A percentile compares a stretch with the other conserved stretches of the same genome.
phyloP scores from a whole-genome alignment of 495 filamentous ascomycete species.

The Penicilliopsis zonata region DNA sequence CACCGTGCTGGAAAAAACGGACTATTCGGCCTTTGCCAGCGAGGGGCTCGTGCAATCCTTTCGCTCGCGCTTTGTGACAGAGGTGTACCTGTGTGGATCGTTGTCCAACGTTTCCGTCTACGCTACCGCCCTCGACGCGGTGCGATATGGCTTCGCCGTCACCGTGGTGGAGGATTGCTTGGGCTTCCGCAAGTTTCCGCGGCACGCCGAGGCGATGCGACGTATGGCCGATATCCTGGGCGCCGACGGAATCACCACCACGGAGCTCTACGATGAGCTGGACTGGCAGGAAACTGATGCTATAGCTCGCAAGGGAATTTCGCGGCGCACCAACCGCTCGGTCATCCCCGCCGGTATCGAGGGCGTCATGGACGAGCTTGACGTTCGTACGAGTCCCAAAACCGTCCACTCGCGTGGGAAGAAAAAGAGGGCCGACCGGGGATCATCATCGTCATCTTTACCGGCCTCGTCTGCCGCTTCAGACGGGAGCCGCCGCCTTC shows the following conservation, averaged over 20 bases:
- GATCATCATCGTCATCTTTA: no score
- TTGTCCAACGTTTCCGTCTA: constrained; percentile 82
- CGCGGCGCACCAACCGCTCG: constrained; percentile 8
- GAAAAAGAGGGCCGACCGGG: neutral
- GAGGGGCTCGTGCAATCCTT: constrained; percentile 58
- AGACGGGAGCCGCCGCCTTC: neutral
- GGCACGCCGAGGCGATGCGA: constrained; percentile 64
- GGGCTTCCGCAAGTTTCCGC: constrained; percentile 60
- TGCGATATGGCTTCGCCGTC: constrained; percentile 71
- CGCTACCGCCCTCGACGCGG: constrained; percentile 87
- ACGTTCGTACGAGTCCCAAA: constrained; percentile 7
- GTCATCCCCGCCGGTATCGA: constrained; percentile 22
- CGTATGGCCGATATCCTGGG: constrained; percentile 68
- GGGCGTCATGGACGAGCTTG: constrained; percentile 24
- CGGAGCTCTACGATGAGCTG: constrained; percentile 43
- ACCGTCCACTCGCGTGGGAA: neutral
- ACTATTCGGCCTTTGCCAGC: constrained; percentile 80
- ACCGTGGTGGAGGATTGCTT: constrained; percentile 83
- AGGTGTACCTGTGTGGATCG: constrained; percentile 87
- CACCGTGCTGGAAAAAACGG: constrained; percentile 60
- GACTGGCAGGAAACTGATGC: constrained; percentile 34
- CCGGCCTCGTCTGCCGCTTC: no score
- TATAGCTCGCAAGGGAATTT: constrained; percentile 18
- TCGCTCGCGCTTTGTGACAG: constrained; percentile 69
- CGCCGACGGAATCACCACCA: constrained; percentile 48